phyloP scores from a whole-genome alignment of 2,329 filamentous ascomycete species.

The Venturia oleaginea region DNA sequence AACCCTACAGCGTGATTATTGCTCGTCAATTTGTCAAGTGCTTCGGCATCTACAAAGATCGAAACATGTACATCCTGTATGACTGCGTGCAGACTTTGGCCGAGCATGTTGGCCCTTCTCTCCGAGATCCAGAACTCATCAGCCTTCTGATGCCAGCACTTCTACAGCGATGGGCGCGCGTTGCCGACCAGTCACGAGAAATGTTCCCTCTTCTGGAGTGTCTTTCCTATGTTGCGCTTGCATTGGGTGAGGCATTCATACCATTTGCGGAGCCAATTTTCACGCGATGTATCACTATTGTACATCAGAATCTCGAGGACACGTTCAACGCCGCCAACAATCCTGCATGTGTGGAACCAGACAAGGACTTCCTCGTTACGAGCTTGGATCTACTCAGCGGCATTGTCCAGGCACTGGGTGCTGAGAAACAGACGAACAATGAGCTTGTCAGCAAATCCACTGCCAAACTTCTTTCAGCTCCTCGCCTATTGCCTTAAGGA shows the following conservation, averaged over 20 bases:
- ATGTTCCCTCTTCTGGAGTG: conserved; percentile 95
- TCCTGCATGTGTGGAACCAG: conserved; percentile 62
- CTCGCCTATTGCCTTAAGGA: conserved; percentile 90
- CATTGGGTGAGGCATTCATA: conserved; percentile 71
- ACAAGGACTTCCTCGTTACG: conserved; percentile 95
- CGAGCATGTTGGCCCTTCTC: conserved; percentile 73
- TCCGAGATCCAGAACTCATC: conserved; percentile 74
- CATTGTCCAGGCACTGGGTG: conserved; percentile 75
- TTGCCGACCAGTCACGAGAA: conserved; percentile 82
- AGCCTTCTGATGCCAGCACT: conserved; percentile 86
- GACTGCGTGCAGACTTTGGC: conserved; percentile 96
- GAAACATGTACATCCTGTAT: conserved; percentile 98
- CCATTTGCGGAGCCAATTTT: conserved; percentile 85
- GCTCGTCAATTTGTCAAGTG: conserved; percentile 86
- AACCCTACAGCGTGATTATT: conserved; percentile 82
- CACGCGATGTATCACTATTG: conserved; percentile 77
- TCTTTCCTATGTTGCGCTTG: conserved; percentile 84
- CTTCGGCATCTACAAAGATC: conserved; percentile 93
- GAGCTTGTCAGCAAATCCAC: conserved; percentile 65
- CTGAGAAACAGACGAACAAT: conserved; percentile 58
- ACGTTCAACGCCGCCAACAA: conserved; percentile 62
- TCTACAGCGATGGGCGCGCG: conserved; percentile 77
- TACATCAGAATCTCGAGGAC: conserved; percentile 83
- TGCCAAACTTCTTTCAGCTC: conserved; percentile 82
- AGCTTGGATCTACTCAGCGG: conserved; percentile 88